A percentile compares a stretch with the other conserved stretches of the same genome.
phyloP scores from a whole-genome alignment of 2,329 filamentous ascomycete genomes.

The Harringtonia aguacate region DNA sequence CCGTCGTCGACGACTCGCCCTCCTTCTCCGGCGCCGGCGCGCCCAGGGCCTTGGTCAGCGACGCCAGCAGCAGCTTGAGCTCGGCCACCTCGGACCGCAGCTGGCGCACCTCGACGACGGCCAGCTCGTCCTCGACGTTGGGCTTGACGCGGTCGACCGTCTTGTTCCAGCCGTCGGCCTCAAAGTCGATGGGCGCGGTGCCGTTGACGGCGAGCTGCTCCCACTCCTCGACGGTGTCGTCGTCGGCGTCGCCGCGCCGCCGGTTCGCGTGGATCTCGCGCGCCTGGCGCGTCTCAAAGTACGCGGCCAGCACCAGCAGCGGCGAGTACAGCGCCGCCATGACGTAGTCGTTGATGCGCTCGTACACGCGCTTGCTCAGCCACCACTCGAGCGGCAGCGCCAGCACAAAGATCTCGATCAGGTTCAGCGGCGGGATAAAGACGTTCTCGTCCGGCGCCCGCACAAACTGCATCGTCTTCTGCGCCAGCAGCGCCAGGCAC shows the following conservation, averaged over 20 bases:
- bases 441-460: conserved; percentile 97
- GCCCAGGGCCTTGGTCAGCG: conserved; percentile 3
- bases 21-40: not conserved
- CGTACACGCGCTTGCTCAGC: conserved; percentile 65
- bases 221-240: conserved; percentile 86
- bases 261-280: conserved; percentile 62
- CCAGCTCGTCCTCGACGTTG: conserved; percentile 70
- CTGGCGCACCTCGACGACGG: conserved; percentile 57
- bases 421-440: conserved; percentile 90
- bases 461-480: conserved; percentile 95
- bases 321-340: conserved; percentile 64
- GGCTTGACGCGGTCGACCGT: conserved; percentile 65
- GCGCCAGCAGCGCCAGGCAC: conserved; percentile 83
- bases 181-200: conserved; percentile 76
- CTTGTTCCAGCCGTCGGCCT: conserved; percentile 77
- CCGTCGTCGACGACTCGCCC: no score
- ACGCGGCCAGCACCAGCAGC: conserved; percentile 67
- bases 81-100: conserved; percentile 47
- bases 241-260: conserved; percentile 72
- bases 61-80: conserved; percentile 36
- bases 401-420: conserved; percentile 76
- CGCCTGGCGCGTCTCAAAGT: conserved; percentile 57
- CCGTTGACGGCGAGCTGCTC: conserved; percentile 65
- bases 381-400: conserved; percentile 89
- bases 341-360: conserved; percentile 74